A percentile compares a stretch with the other conserved stretches of the same genome.
Evolutionary conservation across 495 filamentous ascomycete genomes (phyloP).

Genomic region (Podospora pseudopauciseta): DNA sequence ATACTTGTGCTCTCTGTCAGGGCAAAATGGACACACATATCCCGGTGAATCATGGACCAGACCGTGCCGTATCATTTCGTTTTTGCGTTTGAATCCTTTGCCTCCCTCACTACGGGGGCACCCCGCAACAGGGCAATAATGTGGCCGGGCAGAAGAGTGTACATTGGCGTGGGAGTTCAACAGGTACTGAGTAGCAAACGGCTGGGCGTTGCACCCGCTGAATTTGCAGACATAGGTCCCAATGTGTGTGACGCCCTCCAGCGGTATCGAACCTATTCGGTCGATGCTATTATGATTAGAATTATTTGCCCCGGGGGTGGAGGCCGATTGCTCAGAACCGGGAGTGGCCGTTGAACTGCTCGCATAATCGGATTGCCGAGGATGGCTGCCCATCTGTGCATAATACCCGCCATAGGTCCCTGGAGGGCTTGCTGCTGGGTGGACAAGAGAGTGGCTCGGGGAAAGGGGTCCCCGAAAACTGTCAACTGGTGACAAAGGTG

Average conservation of each 20-base stretch:
- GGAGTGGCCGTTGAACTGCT: conserved; percentile 33
- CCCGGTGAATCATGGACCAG: conserved; percentile 93
- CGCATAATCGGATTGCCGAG: conserved; percentile 19
- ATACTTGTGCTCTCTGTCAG: conserved; percentile 93
- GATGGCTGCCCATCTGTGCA: conserved; percentile 13
- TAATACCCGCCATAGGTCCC: background rate
- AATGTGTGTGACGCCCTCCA: conserved; percentile 42
- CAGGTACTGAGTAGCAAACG: conserved; percentile 84
- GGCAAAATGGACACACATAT: conserved; percentile 96
- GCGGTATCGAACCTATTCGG: conserved; percentile 38
- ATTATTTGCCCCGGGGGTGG: conserved; percentile 39
- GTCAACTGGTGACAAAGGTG: conserved; percentile 37
- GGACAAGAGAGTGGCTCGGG: conserved; percentile 17
- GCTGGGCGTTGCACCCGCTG: conserved; percentile 68
- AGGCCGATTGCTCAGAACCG: conserved; percentile 31
- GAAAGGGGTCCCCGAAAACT: conserved; percentile 9
- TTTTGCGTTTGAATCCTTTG: conserved; percentile 97
- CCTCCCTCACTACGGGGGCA: conserved; percentile 79
- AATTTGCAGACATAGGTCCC: conserved; percentile 30
- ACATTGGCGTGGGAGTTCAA: conserved; percentile 95
- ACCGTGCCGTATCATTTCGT: conserved; percentile 98
- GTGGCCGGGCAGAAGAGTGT: conserved; percentile 82
- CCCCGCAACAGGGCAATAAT: conserved; percentile 80
- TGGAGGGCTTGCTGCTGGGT: conserved; percentile 11
- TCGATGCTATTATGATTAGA: conserved; percentile 27